Evolutionary conservation across 139 green algal species (phyloP).

Genomic region (Haematococcus lacustris): DNA sequence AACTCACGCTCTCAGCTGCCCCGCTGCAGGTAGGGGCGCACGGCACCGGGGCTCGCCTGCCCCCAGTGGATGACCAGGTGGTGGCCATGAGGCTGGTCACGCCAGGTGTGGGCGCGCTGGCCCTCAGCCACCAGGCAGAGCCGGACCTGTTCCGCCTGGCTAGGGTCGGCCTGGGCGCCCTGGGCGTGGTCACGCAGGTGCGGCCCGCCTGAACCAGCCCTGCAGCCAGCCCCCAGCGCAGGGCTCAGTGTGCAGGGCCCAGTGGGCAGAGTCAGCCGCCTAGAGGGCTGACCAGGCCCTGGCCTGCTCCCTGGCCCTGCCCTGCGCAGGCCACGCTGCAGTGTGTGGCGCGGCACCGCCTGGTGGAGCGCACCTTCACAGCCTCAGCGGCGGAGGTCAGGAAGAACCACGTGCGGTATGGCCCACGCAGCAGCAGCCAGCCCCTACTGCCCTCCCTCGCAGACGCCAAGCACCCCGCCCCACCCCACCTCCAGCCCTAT

Average conservation of each 20-base stretch:
- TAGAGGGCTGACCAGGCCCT: no score
- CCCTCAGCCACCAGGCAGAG: constrained; percentile 48
- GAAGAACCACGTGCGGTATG: constrained; percentile 60
- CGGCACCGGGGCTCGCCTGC: constrained; percentile 85
- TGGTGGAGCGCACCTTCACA: constrained; percentile 82
- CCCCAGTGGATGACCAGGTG: constrained; percentile 87
- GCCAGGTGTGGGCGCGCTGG: constrained; percentile 62
- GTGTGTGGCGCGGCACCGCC: constrained; percentile 55
- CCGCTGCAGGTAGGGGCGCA: constrained; percentile 79
- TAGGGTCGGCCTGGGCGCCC: constrained; percentile 68
- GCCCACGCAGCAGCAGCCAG: no score
- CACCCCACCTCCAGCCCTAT: no score
- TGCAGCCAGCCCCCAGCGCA: no score
- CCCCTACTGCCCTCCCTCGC: no score
- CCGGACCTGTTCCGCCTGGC: constrained; percentile 76
- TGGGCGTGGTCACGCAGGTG: constrained; percentile 82
- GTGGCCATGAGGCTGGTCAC: constrained; percentile 86
- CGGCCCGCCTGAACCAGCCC: no score
- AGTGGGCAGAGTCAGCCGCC: no score
- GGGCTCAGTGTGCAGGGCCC: no score
- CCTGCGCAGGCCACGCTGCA: constrained; percentile 39
- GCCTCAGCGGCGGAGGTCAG: constrained; percentile 49
- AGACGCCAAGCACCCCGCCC: no score
- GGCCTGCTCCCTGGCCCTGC: no score
- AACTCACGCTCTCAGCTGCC: no score